These are phyloP conservation scores for Margaritispora aquatica DNA, from an alignment of 495 filamentous ascomycete species.

Conservation along the genomic window DNA sequence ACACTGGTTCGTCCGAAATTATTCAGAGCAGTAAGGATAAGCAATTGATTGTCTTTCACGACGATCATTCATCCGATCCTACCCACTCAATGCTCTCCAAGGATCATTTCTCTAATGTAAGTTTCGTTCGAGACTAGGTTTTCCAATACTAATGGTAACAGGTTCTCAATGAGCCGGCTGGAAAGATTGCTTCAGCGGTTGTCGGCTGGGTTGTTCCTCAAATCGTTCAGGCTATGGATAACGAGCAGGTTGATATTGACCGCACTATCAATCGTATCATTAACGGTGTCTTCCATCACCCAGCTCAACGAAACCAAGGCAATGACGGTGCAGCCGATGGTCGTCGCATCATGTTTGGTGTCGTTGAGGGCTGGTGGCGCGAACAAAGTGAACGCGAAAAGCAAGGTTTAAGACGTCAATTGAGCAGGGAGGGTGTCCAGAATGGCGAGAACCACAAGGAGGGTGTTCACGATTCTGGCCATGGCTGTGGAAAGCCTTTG, in stretches of 20 bases:
- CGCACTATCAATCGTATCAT: constrained; percentile 67
- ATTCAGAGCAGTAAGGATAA: constrained; percentile 73
- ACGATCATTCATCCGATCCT: constrained; percentile 67
- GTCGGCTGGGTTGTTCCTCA: constrained; percentile 81
- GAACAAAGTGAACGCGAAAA: constrained; percentile 53
- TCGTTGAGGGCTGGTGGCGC: constrained; percentile 75
- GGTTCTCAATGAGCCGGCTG: constrained; percentile 76
- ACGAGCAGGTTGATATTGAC: constrained; percentile 60
- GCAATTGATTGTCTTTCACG: constrained; percentile 79
- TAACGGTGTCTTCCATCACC: constrained; percentile 81
- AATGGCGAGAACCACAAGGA: constrained; percentile 76
- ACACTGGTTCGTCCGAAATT: constrained; percentile 77
- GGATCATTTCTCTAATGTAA: constrained; percentile 78
- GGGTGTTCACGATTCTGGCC: constrained; percentile 75
- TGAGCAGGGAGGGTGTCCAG: constrained; percentile 69
- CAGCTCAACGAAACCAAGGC: constrained; percentile 62
- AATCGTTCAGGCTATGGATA: constrained; percentile 79
- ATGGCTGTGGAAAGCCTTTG: constrained; percentile 74
- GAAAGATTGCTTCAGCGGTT: constrained; percentile 69
- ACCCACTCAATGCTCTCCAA: constrained; percentile 94
- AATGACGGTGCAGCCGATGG: constrained; percentile 69
- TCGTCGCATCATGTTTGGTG: constrained; percentile 67
- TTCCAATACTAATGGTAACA: constrained; percentile 26
- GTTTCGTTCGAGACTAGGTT: neutral
- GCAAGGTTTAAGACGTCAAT: constrained; percentile 58